Evolutionary conservation across 1,284 basidiomycete genomes (phyloP), one percentile per base, ranked within the genome.

Genomic region (Ustilago xerochloae): DNA sequence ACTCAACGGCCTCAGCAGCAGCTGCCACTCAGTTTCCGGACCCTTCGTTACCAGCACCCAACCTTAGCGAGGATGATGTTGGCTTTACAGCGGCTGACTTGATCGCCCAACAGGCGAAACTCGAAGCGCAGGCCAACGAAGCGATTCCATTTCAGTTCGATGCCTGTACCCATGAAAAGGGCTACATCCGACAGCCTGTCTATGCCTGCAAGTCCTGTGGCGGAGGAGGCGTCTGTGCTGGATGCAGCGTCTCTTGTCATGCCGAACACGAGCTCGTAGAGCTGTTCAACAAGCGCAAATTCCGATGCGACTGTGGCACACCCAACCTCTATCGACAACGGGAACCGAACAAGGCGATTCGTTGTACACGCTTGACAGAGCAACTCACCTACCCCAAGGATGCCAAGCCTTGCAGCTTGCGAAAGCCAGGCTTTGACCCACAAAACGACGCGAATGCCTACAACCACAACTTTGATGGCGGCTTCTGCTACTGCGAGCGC

Each of bases 211-310:
- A 69, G 49, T 81, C 79, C 4, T 84, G 82, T 26, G 80, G 83
- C 22, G 65, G 83, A 13, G 76, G 78, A n/a, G 85, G 84, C 7
- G 83, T 86, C n/a, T 86, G 85, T 57, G 81, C 82, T 0, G 84
- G 78, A 2, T 86, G 85, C 68, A 84, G 82, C 30, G 77, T 86
- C 13, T 75, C 81, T 2, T 86, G 85, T 52, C 85, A 86, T 63
- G 79, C 77, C 18, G 80, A 81, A 3, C 82, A 84, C 45, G 78
- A 84, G n/a, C 77, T 84, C 22, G 77, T 84, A 5, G 82, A 84
- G 53, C 79, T 84, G 6, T 84, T 84, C 62, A 80, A 83, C 64
- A 79, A 79, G 65, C 76, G 81, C 52, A 54, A 81, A 36, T 82
- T 82, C 45, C 68, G 79, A n/a, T 84, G 82, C 59, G 82, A 84